Conservation (phyloP, 768 basidiomycete species). For the Rhodotorula kratochvilovae region DNA sequence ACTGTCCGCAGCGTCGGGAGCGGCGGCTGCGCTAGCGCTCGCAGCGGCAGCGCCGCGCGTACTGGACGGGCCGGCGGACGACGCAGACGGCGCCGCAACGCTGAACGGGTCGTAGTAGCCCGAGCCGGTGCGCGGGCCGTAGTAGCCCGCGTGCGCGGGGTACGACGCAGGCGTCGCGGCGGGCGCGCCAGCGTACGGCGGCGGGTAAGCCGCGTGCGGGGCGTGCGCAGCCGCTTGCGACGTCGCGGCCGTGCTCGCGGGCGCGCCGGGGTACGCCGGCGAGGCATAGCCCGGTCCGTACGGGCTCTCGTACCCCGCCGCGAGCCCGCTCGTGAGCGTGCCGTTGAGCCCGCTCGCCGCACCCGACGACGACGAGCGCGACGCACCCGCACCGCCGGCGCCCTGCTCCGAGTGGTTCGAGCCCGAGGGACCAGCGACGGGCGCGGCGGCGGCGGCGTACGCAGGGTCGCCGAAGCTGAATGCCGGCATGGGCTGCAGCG, state of each 20-base stretch:
- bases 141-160: neutral
- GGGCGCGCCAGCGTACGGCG: neutral
- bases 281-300: neutral
- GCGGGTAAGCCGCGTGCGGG: neutral
- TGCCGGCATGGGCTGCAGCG: conserved; percentile 5
- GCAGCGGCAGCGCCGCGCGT: neutral
- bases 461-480: conserved; percentile 3
- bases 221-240: no score
- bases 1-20: neutral
- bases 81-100: neutral
- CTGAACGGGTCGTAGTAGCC: conserved; percentile 12
- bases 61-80: neutral
- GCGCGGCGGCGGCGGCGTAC: neutral
- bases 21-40: neutral
- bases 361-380: conserved; percentile 7
- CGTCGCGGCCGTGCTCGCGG: neutral
- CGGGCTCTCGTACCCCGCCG: conserved; percentile 13
- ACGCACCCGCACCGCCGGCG: neutral
- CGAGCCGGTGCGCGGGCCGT: neutral
- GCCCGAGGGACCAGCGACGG: neutral
- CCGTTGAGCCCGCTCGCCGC: conserved; percentile 1
- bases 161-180: neutral
- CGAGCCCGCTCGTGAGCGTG: conserved; percentile 4
- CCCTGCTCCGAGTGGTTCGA: neutral
- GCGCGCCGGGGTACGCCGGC: neutral